Evolutionary conservation across 176 grass and related monocot genomes (phyloP).

Genomic region (Rhynchospora breviuscula): DNA sequence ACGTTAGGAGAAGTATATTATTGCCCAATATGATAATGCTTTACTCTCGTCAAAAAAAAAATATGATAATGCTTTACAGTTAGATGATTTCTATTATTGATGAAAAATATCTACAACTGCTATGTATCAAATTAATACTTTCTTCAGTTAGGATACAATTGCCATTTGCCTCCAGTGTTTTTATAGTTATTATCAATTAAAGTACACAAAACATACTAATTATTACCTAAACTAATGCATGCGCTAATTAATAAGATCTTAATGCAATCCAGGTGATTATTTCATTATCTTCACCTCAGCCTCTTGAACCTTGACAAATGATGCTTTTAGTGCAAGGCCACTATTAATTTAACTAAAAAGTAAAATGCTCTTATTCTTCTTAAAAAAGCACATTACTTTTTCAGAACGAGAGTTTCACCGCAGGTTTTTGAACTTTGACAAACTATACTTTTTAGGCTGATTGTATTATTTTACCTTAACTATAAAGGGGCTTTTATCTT

Average conservation of each 20-base stretch:
- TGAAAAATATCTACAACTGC: not conserved
- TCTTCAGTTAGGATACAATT: not conserved
- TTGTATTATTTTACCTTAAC: not conserved
- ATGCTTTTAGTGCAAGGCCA: not conserved
- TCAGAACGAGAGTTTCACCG: not conserved
- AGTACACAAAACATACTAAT: not conserved
- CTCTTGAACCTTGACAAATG: not conserved
- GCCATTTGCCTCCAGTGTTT: not conserved
- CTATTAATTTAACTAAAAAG: not conserved
- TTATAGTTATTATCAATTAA: not conserved
- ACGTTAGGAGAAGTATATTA: not conserved
- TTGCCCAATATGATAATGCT: not conserved
- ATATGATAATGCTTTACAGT: not conserved
- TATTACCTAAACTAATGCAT: not conserved
- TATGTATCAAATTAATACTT: not conserved
- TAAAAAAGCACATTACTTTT: not conserved
- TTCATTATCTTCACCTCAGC: not conserved
- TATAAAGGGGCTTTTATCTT: not conserved
- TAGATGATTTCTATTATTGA: not conserved
- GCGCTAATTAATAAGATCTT: not conserved
- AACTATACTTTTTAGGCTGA: slow-evolving; percentile 9
- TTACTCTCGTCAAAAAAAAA: too few relatives aligned
- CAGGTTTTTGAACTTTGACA: slow-evolving; percentile 19
- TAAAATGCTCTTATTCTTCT: not conserved
- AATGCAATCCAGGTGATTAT: not conserved